Base-by-base conservation (phyloP, 805 yeast genomes). In the Sungouiella blattae region DNA sequence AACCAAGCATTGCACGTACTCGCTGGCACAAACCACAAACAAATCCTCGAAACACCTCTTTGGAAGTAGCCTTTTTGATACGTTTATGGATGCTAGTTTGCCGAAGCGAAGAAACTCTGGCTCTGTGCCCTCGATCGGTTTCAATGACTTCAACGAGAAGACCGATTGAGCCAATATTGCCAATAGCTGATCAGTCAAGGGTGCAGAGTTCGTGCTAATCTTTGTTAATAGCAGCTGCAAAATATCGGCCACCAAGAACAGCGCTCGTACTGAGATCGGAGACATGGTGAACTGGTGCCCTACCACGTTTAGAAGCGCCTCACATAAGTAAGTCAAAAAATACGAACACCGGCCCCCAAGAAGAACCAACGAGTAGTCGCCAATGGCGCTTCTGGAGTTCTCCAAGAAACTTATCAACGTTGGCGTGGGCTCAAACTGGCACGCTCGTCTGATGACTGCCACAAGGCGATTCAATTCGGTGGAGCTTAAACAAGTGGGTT, bases 151-250 rank as follows among this genome's bases (percentile, higher is more conserved):
- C 22, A 44, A 37, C 36, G 28, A 20, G 16, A 44, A 46, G 12
- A 37, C 46, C 30, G 44, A 28, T 21, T 46, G 44, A 5, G 39
- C 42, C 18, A 46, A 26, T n/a, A 39, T 29, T 14, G 32, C 39
- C 12, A 36, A 18, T 28, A 46, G 31, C 15, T 37, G 34, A 30
- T 35, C 31, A 9, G 37, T 27, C 21, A 42, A 31, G 4, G 26
- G 28, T 9, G 24, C 15, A 4, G 27, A 29, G 9, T 16, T 18
- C 9, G 27, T 17, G 3, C 31, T 24, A 14, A 32, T 22, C 12
- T 40, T 23, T 1, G 43, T 20, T 12, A 42, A 42, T 4, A 42
- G 23, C 4, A 31, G 11, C n/a, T 15, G 17, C 12, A 25, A 29
- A 22, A 36, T 24, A 9, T 32, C 40, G 25, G 35, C 8, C 15